These are phyloP conservation scores for Salix arbutifolia DNA, from an alignment of 345 rosid species.

Conservation along the genomic window DNA sequence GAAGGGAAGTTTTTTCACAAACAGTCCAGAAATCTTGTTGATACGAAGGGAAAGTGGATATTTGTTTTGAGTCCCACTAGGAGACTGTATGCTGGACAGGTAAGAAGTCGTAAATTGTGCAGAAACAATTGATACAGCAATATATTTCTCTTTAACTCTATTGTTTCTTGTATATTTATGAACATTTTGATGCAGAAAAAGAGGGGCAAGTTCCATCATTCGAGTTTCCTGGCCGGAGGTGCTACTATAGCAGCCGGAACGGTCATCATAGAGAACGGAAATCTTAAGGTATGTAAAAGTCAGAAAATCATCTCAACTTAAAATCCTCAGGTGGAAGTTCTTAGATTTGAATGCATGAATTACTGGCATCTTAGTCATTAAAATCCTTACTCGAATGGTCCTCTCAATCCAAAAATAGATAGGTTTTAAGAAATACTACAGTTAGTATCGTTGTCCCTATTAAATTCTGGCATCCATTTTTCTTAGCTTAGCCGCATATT, in stretches of 20 bases:
- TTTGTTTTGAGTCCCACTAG: conserved; percentile 81
- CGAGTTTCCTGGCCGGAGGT: conserved; percentile 97
- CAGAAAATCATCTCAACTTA: too few relatives aligned
- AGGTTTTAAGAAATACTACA: too few relatives aligned
- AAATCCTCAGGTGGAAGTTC: too few relatives aligned
- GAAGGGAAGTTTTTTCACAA: conserved; percentile 67
- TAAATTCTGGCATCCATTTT: too few relatives aligned
- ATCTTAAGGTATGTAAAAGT: conserved; percentile 52
- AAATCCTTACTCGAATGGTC: too few relatives aligned
- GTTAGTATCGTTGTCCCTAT: too few relatives aligned
- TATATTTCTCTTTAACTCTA: not conserved
- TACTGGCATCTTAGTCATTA: too few relatives aligned
- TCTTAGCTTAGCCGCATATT: too few relatives aligned
- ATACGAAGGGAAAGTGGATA: conserved; percentile 70
- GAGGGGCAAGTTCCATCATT: conserved; percentile 93
- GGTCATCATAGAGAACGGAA: conserved; percentile 57
- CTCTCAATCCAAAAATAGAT: too few relatives aligned
- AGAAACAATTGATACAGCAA: not conserved
- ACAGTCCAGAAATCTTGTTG: conserved; percentile 43
- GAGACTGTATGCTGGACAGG: conserved; percentile 70
- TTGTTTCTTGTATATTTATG: not conserved
- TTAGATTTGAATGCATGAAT: too few relatives aligned
- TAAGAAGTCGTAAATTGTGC: conserved; percentile 24
- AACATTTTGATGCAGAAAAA: conserved; percentile 47
- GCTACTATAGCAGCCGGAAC: conserved; percentile 90